Conservation (phyloP, 2,329 filamentous ascomycete species). For the Penicillium sp. region DNA sequence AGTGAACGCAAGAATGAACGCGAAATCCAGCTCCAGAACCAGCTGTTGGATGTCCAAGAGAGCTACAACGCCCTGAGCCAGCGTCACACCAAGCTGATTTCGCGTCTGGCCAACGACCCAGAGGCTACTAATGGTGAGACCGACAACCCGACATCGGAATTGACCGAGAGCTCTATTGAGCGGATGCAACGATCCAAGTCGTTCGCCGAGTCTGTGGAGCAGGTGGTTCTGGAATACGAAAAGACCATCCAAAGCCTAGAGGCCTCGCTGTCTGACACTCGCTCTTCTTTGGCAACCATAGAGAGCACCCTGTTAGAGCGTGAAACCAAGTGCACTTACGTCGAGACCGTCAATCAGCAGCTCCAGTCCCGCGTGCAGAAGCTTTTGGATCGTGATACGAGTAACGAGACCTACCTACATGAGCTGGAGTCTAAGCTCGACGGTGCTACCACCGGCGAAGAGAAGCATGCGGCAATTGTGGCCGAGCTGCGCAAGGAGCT, state of each 20-base stretch:
- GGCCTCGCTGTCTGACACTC: slow-evolving; percentile 82
- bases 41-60: slow-evolving; percentile 86
- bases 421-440: slow-evolving; percentile 88
- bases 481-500: slow-evolving; percentile 88
- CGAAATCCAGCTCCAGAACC: slow-evolving; percentile 87
- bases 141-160: slow-evolving; percentile 51
- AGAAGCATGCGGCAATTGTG: slow-evolving; percentile 83
- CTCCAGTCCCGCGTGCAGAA: slow-evolving; percentile 89
- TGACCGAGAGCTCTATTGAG: slow-evolving; percentile 74
- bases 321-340: slow-evolving; percentile 87
- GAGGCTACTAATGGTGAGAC: slow-evolving; percentile 49
- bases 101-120: slow-evolving; percentile 82
- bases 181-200: slow-evolving; percentile 90
- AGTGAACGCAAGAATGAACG: slow-evolving; percentile 75
- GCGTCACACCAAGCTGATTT: slow-evolving; percentile 90
- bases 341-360: slow-evolving; percentile 87
- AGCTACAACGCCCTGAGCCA: slow-evolving; percentile 89
- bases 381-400: slow-evolving; percentile 81
- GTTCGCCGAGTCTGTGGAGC: slow-evolving; percentile 91
- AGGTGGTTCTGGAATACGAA: slow-evolving; percentile 95
- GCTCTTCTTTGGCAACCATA: slow-evolving; percentile 73
- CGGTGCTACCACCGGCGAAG: slow-evolving; percentile 83
- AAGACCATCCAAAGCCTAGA: slow-evolving; percentile 96
- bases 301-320: slow-evolving; percentile 87
- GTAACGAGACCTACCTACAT: slow-evolving; percentile 87